phyloP scores from a whole-genome alignment of 148 eudicot genomes.

The Fallopia convolvulus region DNA sequence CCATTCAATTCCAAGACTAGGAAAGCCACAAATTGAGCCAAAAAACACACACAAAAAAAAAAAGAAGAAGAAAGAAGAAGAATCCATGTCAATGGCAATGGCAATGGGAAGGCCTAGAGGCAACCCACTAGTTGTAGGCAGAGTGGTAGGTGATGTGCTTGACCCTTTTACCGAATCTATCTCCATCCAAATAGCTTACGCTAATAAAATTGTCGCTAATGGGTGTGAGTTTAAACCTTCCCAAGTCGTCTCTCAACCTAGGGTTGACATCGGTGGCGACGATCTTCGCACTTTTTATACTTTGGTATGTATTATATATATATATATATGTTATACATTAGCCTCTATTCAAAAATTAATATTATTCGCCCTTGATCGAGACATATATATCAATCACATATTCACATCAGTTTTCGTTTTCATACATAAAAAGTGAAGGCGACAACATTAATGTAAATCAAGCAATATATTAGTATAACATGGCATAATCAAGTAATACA shows the following conservation, averaged over 20 bases:
- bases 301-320: constrained; percentile 28
- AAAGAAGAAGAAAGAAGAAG: no score
- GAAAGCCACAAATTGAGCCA: no score
- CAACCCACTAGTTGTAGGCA: constrained; percentile 56
- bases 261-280: constrained; percentile 65
- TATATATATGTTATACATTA: no score
- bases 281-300: constrained; percentile 73
- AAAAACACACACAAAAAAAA: no score
- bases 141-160: constrained; percentile 75
- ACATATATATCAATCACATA: no score
- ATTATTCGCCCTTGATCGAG: no score
- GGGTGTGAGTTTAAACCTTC: constrained; percentile 72
- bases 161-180: constrained; percentile 49
- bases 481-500: no score
- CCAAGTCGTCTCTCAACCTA: constrained; percentile 55
- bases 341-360: no score
- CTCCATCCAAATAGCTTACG: constrained; percentile 29
- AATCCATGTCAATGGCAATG: not conserved
- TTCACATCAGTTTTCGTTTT: no score
- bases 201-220: constrained; percentile 34
- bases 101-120: constrained; percentile 18
- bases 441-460: no score
- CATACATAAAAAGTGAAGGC: no score
- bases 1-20: not conserved
- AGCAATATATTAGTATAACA: no score